Percentiles rank a stretch among this genome's conserved stretches.
phyloP scores from a whole-genome alignment of 2,329 filamentous ascomycete species.

The Colletotrichum sp. region DNA sequence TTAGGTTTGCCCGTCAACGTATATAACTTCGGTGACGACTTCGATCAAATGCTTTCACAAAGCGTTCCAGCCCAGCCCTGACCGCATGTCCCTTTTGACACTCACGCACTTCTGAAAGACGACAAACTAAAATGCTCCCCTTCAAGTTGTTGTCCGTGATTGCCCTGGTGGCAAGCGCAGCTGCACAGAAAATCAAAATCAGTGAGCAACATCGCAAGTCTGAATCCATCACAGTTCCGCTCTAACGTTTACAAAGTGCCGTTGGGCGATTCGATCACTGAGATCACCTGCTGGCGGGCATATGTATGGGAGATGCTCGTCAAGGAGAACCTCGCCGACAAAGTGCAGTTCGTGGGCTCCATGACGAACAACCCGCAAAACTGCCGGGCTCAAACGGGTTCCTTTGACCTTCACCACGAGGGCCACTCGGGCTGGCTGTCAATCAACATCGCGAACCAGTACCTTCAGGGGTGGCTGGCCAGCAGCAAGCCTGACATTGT shows the following conservation, averaged over 20 bases:
- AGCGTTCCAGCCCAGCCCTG: not conserved
- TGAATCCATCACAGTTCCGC: rapidly evolving
- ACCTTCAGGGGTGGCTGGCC: constrained; percentile 42
- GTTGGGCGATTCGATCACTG: constrained; percentile 49
- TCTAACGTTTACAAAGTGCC: constrained; percentile 23
- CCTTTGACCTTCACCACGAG: constrained; percentile 45
- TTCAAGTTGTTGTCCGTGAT: not conserved
- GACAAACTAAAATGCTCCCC: not conserved
- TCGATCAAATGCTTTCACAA: not conserved
- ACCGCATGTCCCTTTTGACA: too few relatives aligned
- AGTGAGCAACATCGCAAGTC: not conserved
- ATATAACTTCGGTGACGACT: not conserved
- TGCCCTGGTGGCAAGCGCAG: not conserved
- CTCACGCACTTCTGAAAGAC: too few relatives aligned
- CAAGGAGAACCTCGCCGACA: constrained; percentile 33
- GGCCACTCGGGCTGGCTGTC: constrained; percentile 48
- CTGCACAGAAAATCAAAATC: constrained; percentile 3
- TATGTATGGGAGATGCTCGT: constrained; percentile 44
- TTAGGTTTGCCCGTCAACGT: not conserved
- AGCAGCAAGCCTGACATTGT: constrained; percentile 44
- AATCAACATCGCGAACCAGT: constrained; percentile 46
- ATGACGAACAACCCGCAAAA: constrained; percentile 40
- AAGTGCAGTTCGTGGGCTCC: constrained; percentile 47
- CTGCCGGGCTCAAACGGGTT: constrained; percentile 34
- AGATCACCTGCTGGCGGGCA: constrained; percentile 50